A percentile compares a stretch with the other conserved stretches of the same genome.
Conservation (phyloP, 306 rosid species). For the Oemleria cerasiformis region DNA sequence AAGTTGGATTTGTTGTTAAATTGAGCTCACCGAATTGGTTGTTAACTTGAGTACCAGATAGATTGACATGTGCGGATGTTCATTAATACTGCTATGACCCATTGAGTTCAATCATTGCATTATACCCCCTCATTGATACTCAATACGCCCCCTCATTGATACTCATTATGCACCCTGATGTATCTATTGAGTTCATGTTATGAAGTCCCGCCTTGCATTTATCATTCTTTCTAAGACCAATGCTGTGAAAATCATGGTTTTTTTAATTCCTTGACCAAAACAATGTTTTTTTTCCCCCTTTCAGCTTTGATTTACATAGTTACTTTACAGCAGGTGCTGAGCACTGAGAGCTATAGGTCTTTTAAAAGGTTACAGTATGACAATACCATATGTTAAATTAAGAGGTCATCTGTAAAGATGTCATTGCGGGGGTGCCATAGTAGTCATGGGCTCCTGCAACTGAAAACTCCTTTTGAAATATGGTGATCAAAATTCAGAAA, state of each 20-base stretch:
- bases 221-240: not conserved
- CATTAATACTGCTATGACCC: not conserved
- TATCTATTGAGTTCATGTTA: not conserved
- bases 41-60: constrained; percentile 1
- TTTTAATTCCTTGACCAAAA: not conserved
- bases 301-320: not conserved
- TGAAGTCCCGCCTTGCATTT: not conserved
- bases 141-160: not conserved
- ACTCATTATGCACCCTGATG: not conserved
- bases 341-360: not conserved
- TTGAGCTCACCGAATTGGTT: not conserved
- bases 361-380: constrained; percentile 6
- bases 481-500: not conserved
- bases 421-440: not conserved
- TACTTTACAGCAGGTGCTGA: not conserved
- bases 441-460: not conserved
- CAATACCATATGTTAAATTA: not conserved
- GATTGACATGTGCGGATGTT: not conserved
- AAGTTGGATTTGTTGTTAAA: not conserved
- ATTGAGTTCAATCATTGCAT: not conserved
- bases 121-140: not conserved
- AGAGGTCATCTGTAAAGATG: not conserved
- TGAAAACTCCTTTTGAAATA: not conserved
- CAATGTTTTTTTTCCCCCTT: not conserved
- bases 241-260: not conserved